Evolutionary conservation across 768 basidiomycete species (phyloP), one percentile per base, ranked within the genome.

Genomic region (Cystofilobasidium ferigula): DNA sequence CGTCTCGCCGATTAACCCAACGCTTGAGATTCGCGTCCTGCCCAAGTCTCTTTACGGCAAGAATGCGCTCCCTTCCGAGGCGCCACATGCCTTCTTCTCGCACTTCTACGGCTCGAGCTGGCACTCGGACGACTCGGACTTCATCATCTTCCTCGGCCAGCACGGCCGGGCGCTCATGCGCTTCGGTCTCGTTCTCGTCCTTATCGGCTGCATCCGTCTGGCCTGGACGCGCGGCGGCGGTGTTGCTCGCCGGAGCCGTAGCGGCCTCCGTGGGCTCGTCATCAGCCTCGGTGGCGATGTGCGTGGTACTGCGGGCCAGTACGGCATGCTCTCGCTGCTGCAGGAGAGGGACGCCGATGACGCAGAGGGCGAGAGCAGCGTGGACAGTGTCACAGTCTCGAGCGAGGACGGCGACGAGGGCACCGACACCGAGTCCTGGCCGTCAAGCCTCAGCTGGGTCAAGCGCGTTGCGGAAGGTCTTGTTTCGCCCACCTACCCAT

Each of bases 1-100:
- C 2, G 42, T 79, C 18, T 82, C 83, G 22, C 74, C 78, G 1
- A 76, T 77, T 9, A 72, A 76, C 10, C 84, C 84, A n/a, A 80
- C 83, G 18, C 81, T 82, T 28, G 86, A 87, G 57, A 81, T 99
- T 13, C 88, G 94, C 67, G 85, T 99, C 67, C 80, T 98, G 5
- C 92, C 95, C n/a, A 93, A 91, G 77, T 82, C 88, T 10, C 81
- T 97, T n/a, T 99, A 99, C 73, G 94, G 94, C 66, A 99, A 99
- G 79, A 97, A 99, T 74, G 89, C 89, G 3, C 83, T 84, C 67
- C 80, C 82, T 56, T 84, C 79, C 45, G 87, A 92, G 71, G 88
- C 88, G 0, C 89, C 90, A 1, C 82, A 93, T 72, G 84, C 91
- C 8, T 98, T 92, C 82, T 98, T 97, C 77, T 82, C 85, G n/a